Conservation (phyloP, 2,329 filamentous ascomycete species). For the Nannizziopsis arthrosporioides region DNA sequence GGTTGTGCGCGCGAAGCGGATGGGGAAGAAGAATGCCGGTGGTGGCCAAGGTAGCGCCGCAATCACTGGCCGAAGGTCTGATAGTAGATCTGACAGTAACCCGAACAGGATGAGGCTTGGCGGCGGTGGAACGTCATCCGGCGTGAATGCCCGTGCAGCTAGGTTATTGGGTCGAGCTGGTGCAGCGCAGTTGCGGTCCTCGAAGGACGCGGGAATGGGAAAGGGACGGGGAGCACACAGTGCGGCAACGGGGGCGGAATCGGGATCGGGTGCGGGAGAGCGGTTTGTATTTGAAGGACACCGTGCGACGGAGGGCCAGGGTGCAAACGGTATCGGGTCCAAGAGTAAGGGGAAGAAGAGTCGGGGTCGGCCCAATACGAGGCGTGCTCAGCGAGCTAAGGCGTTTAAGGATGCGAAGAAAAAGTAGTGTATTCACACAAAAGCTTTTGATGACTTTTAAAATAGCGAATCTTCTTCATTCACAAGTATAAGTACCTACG, state of each 20-base stretch:
- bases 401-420: conserved; percentile 26
- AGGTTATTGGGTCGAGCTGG: conserved; percentile 31
- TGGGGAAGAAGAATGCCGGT: conserved; percentile 36
- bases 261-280: conserved; percentile 9
- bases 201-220: conserved; percentile 19
- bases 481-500: too few species aligned
- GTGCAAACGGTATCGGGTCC: conserved; percentile 24
- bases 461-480: neutral
- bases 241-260: neutral
- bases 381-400: conserved; percentile 34
- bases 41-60: conserved; percentile 4
- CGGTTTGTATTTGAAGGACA: conserved; percentile 37
- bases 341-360: conserved; percentile 26
- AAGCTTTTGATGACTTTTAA: neutral
- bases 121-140: conserved; percentile 9
- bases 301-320: conserved; percentile 27
- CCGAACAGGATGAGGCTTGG: conserved; percentile 9
- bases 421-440: neutral
- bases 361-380: conserved; percentile 29
- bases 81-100: conserved; percentile 6
- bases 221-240: neutral
- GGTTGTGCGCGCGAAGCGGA: conserved; percentile 62
- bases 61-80: too few species aligned
- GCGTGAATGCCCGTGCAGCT: conserved; percentile 31
- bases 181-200: conserved; percentile 23